phyloP scores from a whole-genome alignment of 2,329 filamentous ascomycete species.

The Epichloe baconii region DNA sequence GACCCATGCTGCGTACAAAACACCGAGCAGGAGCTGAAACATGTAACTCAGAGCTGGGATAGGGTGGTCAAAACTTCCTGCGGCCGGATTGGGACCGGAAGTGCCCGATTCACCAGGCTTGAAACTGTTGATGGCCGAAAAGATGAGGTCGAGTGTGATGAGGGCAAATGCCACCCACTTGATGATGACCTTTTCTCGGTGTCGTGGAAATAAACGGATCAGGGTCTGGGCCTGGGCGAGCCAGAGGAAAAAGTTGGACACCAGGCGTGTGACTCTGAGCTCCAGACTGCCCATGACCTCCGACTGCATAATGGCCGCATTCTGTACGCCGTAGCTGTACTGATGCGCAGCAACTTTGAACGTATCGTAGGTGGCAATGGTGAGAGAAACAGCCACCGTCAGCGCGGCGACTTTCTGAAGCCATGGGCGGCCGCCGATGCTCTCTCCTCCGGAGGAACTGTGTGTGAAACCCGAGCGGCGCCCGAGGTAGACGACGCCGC shows the following conservation, averaged over 20 bases:
- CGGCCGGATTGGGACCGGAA: slow-evolving; percentile 39
- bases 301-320: slow-evolving; percentile 61
- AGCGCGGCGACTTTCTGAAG: slow-evolving; percentile 72
- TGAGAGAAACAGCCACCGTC: slow-evolving; percentile 70
- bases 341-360: slow-evolving; percentile 74
- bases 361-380: slow-evolving; percentile 84
- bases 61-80: slow-evolving; percentile 71
- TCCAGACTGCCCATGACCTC: slow-evolving; percentile 74
- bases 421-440: slow-evolving; percentile 85
- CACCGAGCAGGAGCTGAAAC: slow-evolving; percentile 73
- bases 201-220: slow-evolving; percentile 87
- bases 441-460: slow-evolving; percentile 64
- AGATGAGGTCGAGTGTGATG: slow-evolving; percentile 80
- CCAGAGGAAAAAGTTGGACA: slow-evolving; percentile 95
- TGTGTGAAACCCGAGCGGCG: slow-evolving; percentile 77
- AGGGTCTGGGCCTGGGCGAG: slow-evolving; percentile 93
- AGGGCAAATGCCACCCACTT: slow-evolving; percentile 96
- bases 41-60: slow-evolving; percentile 85
- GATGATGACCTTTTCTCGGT: slow-evolving; percentile 95
- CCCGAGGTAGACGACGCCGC: slow-evolving; percentile 69
- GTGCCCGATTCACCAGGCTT: slow-evolving; percentile 32
- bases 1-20: slow-evolving; percentile 87
- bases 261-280: slow-evolving; percentile 79
- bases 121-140: slow-evolving; percentile 87
- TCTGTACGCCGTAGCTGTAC: slow-evolving; percentile 67